phyloP scores from a whole-genome alignment of 352 stramenopile species.

The Paralagenidium karlingii region DNA sequence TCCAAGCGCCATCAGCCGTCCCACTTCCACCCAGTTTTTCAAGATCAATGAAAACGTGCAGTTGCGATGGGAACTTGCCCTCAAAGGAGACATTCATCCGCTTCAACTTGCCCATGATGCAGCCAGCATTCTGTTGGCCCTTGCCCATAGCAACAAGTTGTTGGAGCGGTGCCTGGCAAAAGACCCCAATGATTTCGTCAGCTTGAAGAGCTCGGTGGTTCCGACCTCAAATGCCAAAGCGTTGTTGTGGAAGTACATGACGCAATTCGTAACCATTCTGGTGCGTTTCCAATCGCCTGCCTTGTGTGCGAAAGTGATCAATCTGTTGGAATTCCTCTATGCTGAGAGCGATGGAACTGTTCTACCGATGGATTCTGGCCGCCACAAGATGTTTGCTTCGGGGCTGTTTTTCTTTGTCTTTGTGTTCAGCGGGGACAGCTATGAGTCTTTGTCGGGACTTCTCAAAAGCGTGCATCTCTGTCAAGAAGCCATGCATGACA shows the following conservation, averaged over 20 bases:
- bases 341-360: constrained; percentile 15
- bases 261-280: constrained; percentile 40
- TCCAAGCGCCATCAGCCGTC: too few species aligned
- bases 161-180: constrained; percentile 6
- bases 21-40: background rate
- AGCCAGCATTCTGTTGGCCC: constrained; percentile 36
- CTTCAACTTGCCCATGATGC: constrained; percentile 62
- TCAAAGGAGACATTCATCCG: constrained; percentile 26
- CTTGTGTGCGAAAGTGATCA: constrained; percentile 36
- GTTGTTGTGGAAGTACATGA: constrained; percentile 27
- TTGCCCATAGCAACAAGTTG: constrained; percentile 54
- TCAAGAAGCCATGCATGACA: constrained; percentile 32
- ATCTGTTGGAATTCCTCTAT: constrained; percentile 58
- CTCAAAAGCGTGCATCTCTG: constrained; percentile 52
- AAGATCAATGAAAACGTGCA: constrained; percentile 56
- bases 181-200: constrained; percentile 2
- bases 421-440: constrained; percentile 22
- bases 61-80: constrained; percentile 64
- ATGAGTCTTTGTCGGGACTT: constrained; percentile 42
- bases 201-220: too few species aligned
- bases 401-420: constrained; percentile 75
- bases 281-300: constrained; percentile 24
- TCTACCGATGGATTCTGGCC: too few species aligned
- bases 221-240: constrained; percentile 39
- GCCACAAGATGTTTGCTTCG: constrained; percentile 33